Percentiles rank a stretch among this genome's conserved stretches.
These are phyloP conservation scores for Colletotrichum salicis DNA, from an alignment of 2,329 filamentous ascomycete species.

Conservation along the genomic window DNA sequence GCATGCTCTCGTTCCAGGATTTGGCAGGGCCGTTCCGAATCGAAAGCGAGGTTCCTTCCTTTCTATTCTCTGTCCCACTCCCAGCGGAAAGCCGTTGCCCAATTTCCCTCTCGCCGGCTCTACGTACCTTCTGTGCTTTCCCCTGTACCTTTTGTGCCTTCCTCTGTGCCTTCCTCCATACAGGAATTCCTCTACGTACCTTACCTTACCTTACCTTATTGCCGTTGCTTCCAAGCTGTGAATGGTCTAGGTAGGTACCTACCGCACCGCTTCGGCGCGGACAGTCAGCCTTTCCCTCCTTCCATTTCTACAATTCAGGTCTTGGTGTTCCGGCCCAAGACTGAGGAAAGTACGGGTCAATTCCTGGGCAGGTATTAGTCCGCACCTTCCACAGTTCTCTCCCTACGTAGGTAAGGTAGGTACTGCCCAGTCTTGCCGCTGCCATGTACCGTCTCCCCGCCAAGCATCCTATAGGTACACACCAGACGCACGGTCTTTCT, in stretches of 20 bases:
- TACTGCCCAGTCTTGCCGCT: not conserved
- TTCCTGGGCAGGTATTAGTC: not conserved
- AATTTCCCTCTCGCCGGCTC: not conserved
- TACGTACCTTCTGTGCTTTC: not conserved
- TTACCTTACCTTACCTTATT: too few species aligned
- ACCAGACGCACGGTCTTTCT: not conserved
- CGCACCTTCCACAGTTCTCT: not conserved
- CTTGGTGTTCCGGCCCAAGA: too few species aligned
- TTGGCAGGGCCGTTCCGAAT: not conserved
- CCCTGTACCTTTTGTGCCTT: too few species aligned
- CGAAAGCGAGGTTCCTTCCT: not conserved
- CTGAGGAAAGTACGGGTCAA: not conserved
- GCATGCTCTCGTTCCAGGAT: not conserved
- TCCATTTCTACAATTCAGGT: not conserved
- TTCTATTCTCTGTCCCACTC: not conserved
- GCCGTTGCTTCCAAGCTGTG: too few species aligned
- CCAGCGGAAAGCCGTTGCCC: not conserved
- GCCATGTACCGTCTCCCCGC: not conserved
- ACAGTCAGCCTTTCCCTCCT: not conserved
- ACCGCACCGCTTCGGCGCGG: not conserved
- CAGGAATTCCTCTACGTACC: too few species aligned
- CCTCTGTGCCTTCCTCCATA: not conserved
- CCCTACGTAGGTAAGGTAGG: too few species aligned
- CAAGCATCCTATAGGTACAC: not conserved
- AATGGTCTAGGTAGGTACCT: not conserved